Percentiles rank a stretch among this genome's conserved stretches.
Evolutionary conservation across 2,329 filamentous ascomycete species (phyloP).

Genomic region (Phoma sp.): DNA sequence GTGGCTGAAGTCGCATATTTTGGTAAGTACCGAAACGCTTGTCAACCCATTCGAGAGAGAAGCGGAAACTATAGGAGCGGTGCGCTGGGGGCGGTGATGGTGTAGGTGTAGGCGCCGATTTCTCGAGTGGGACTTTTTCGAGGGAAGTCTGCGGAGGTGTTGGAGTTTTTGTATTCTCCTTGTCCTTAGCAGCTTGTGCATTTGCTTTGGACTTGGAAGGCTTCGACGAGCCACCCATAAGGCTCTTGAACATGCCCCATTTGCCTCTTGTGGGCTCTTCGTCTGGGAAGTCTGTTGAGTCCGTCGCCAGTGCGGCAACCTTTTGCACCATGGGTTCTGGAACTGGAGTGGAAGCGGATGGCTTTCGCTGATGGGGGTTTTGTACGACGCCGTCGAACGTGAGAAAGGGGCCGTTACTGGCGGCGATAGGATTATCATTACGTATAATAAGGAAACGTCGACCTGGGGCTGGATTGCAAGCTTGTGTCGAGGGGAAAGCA

Average conservation of each 20-base stretch:
- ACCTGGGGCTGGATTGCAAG: constrained; percentile 84
- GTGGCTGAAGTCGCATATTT: constrained; percentile 68
- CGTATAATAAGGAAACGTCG: constrained; percentile 88
- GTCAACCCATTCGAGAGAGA: constrained; percentile 72
- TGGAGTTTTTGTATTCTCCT: constrained; percentile 27
- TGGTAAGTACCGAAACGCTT: constrained; percentile 63
- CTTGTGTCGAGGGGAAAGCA: constrained; percentile 73
- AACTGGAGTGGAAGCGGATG: constrained; percentile 27
- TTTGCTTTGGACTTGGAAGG: constrained; percentile 50
- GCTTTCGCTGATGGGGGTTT: constrained; percentile 43
- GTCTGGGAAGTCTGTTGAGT: constrained; percentile 43
- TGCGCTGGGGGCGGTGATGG: constrained; percentile 60
- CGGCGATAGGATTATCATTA: constrained; percentile 69
- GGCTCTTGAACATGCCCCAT: constrained; percentile 69
- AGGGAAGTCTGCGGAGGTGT: constrained; percentile 8
- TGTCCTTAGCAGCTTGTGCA: constrained; percentile 31
- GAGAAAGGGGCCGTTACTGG: constrained; percentile 62
- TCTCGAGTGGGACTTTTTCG: constrained; percentile 9
- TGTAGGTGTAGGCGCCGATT: constrained; percentile 31
- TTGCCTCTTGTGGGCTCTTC: constrained; percentile 59
- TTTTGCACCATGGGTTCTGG: constrained; percentile 40
- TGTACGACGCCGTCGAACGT: constrained; percentile 68
- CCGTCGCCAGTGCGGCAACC: constrained; percentile 35
- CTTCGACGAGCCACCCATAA: constrained; percentile 59
- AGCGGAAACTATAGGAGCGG: constrained; percentile 73